Evolutionary conservation across 2,329 filamentous ascomycete species (phyloP).

Genomic region (Trichophyton schoenleinii): DNA sequence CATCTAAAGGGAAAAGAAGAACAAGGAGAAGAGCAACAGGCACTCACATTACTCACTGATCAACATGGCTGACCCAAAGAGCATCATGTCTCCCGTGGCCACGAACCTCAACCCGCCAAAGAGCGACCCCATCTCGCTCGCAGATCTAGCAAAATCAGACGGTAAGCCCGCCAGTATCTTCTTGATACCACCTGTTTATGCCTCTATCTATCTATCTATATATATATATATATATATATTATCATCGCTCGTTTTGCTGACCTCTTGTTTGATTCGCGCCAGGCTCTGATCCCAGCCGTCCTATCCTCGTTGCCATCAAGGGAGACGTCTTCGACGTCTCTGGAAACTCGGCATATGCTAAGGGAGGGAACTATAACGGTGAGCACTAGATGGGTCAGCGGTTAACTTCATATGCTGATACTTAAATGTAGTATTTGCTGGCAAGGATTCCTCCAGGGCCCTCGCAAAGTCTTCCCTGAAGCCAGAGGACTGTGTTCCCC

Average conservation of each 20-base stretch:
- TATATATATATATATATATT: too few species aligned
- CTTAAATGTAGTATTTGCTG: conserved; percentile 65
- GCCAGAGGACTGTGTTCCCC: conserved; percentile 63
- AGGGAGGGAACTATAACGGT: conserved; percentile 78
- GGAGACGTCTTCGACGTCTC: conserved; percentile 91
- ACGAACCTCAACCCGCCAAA: conserved; percentile 62
- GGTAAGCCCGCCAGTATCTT: conserved; percentile 44
- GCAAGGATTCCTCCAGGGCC: conserved; percentile 89
- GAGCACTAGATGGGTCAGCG: conserved; percentile 19
- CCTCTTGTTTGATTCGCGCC: background rate
- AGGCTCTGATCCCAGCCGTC: conserved; percentile 19
- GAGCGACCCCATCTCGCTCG: conserved; percentile 68
- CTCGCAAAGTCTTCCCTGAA: conserved; percentile 80
- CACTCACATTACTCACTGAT: background rate
- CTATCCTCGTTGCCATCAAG: conserved; percentile 55
- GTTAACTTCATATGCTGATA: background rate
- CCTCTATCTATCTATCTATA: too few species aligned
- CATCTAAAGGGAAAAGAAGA: background rate
- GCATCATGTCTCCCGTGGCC: conserved; percentile 14
- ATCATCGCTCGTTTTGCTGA: background rate
- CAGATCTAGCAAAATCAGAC: conserved; percentile 68
- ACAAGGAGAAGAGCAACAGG: background rate
- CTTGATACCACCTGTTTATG: background rate
- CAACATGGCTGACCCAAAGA: conserved; percentile 10
- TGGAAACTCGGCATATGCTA: conserved; percentile 74